phyloP scores from a whole-genome alignment of 495 filamentous ascomycete genomes.

The Trichoderma asperelloides region DNA sequence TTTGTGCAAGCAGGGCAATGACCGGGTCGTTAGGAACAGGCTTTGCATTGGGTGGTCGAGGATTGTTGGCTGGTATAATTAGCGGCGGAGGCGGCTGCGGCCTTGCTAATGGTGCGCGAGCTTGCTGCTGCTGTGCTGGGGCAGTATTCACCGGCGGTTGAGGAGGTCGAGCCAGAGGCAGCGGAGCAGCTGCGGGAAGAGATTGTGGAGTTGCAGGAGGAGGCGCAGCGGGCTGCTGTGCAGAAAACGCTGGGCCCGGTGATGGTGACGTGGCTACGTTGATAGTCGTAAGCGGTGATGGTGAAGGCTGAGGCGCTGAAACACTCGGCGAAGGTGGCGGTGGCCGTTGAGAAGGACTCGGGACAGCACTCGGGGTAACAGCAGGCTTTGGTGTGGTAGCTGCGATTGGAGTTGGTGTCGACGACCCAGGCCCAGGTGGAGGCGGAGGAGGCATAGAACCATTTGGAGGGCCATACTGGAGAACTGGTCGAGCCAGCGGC shows the following conservation, averaged over 20 bases:
- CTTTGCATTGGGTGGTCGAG: not conserved
- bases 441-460: conserved; percentile 47
- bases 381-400: conserved; percentile 5
- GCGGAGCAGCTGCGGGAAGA: conserved; percentile 16
- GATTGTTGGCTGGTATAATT: not conserved
- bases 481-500: conserved; percentile 41
- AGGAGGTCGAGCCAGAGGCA: conserved; percentile 11
- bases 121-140: conserved; percentile 13
- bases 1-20: conserved; percentile 84
- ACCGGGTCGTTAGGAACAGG: conserved; percentile 69
- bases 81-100: not conserved
- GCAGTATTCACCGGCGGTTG: conserved; percentile 14
- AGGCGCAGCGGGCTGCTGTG: conserved; percentile 2
- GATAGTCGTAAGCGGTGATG: not conserved
- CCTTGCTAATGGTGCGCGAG: conserved; percentile 22
- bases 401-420: conserved; percentile 16
- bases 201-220: conserved; percentile 14
- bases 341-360: not conserved
- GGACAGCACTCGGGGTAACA: not conserved
- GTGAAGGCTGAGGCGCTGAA: not conserved
- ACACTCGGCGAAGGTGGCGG: conserved; percentile 10
- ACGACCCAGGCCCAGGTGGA: conserved; percentile 39
- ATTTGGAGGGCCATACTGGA: conserved; percentile 62
- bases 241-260: not conserved
- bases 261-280: conserved; percentile 3